Base-by-base conservation (phyloP, 805 yeast genomes). In the Brettanomyces bruxellensis region DNA sequence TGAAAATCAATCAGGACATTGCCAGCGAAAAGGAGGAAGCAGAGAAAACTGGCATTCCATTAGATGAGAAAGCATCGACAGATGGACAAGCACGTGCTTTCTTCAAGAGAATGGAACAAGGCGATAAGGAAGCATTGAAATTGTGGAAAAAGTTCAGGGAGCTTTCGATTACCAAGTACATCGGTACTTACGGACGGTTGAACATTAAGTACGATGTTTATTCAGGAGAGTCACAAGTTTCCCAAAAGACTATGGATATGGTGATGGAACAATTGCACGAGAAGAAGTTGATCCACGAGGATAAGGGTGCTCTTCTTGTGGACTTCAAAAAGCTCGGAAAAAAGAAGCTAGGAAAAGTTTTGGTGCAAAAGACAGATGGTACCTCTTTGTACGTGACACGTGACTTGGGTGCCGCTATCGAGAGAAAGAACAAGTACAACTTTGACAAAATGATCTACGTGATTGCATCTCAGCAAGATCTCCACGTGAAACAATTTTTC, bases 391-490 rank as follows among this genome's bases (percentile, higher is more conserved):
- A 93, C 66, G 67, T 93, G 59, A 90, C 98, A 51, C 82, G 99
- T 72, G 99, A 93, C 67, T 84, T 93, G 49, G 97, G 97, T 57
- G 96, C 90, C 58, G 98, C 98, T 47, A 81, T 83, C 61, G 87
- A 85, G 61, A 91, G 99, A 73, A 75, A 87, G 64, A 80, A 85
- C 47, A 76, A 73, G 56, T 86, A 81, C 70, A 71, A 88, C 47
- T 93, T 93, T 62, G 98, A 91, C 70, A 89, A 90, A 73, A 86
- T 88, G 95, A 79, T 93, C 53, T 93, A 93, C 62, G 98, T 91
- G 47, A 83, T 90, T 69, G 98, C 99, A 5, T 72, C 85, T 45
- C 99, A 93, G 71, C 99, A 93, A 72, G 98, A 93, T 67, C 76
- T 93, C 57, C 97, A 93, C 64, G 72, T 78, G 53, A 90, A 90